Conservation (phyloP, 371 early-diverging fungal genomes). For the Gilbertella persicaria region DNA sequence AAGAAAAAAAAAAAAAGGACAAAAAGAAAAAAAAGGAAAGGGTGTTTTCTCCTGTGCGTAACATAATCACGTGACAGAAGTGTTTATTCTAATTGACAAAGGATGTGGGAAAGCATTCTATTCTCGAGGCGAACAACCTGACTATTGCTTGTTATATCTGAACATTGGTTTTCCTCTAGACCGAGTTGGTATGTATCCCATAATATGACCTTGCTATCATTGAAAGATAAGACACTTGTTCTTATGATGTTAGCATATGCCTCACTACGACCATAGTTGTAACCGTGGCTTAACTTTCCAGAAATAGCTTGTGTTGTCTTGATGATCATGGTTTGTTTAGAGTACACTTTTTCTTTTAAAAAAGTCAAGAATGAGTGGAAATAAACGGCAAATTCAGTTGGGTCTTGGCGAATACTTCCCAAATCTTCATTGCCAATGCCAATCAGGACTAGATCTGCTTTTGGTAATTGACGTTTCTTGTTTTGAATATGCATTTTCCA, state of each 20-base stretch:
- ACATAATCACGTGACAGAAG: conserved; percentile 1
- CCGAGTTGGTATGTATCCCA: conserved; percentile 45
- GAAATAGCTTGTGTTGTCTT: conserved; percentile 35
- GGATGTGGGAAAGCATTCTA: background rate
- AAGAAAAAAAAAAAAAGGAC: background rate
- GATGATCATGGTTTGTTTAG: conserved; percentile 28
- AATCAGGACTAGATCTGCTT: conserved; percentile 36
- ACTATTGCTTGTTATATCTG: background rate
- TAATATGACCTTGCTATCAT: conserved; percentile 18
- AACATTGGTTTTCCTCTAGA: background rate
- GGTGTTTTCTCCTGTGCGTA: too few relatives aligned
- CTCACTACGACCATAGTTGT: conserved; percentile 36
- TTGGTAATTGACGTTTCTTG: conserved; percentile 10
- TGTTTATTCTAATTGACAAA: background rate
- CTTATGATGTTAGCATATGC: conserved; percentile 35
- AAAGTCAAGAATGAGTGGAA: conserved; percentile 19
- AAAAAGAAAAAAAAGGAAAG: background rate
- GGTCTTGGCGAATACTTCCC: conserved; percentile 16
- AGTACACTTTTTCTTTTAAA: conserved; percentile 20
- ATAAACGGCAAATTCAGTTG: conserved; percentile 25
- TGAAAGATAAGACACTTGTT: conserved; percentile 3
- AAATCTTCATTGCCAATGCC: conserved; percentile 36
- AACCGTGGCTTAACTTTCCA: conserved; percentile 8
- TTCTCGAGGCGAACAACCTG: conserved; percentile 3
- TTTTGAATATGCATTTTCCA: background rate